Base-by-base conservation (phyloP, 805 yeast species). In the Wickerhamiella azyma region DNA sequence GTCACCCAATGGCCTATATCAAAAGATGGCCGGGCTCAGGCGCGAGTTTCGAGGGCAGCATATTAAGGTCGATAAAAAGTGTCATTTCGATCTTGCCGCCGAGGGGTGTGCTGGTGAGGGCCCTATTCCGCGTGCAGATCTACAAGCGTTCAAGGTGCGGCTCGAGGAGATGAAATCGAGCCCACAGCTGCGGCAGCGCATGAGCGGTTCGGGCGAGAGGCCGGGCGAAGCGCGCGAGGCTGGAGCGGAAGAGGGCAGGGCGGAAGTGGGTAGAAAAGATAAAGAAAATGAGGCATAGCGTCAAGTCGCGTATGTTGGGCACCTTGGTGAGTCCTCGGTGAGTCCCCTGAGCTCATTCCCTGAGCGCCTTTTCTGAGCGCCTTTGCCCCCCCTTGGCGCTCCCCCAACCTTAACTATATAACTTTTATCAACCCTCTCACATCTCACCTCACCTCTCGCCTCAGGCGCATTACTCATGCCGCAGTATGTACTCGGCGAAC, bases 401-500 rank as follows among this genome's bases (percentile, higher is more conserved):
- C n/a, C n/a, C n/a, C n/a, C n/a, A n/a, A n/a, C 24, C 24, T 21
- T 21, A 7, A 21, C 24, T 21, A 4, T 21, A 21, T 21, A 21
- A n/a, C n/a, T n/a, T n/a, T n/a, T n/a, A n/a, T n/a, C n/a, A n/a
- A n/a, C n/a, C n/a, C n/a, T n/a, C n/a, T n/a, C n/a, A n/a, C n/a
- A n/a, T n/a, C n/a, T n/a, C n/a, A n/a, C n/a, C n/a, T n/a, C n/a
- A n/a, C n/a, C 13, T 26, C 29, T 26, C 9, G 16, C 16, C 33
- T 4, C 24, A 5, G 6, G 24, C 24, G 7, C 24, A 21, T 30
- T 30, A 30, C 33, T 30, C 33, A 30, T 30, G 33, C 33, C 33
- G 14, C 33, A 30, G 46, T 58, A 64, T 54, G 54, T 65, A 2
- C 52, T 67, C 14, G 71, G 71, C 41, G 81, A 77, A 41, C 71